Evolutionary conservation across 371 early-diverging fungal genomes (phyloP), one percentile per base, ranked within the genome.

Genomic region (Mucor mucedo): DNA sequence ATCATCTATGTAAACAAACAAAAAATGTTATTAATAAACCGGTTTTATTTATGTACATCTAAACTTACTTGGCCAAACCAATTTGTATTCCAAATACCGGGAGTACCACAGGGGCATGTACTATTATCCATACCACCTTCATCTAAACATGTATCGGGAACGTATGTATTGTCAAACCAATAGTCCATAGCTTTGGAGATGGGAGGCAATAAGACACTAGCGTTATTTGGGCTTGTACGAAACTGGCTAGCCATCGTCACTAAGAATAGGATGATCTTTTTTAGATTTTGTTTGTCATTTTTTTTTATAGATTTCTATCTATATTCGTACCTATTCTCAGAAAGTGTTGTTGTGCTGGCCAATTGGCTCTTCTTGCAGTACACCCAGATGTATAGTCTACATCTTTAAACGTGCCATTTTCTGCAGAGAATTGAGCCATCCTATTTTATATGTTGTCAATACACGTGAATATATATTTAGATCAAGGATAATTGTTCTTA

Each of bases 71-170:
- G 72, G 27, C 58, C 72, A 63, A 62, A 72, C 72, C 72, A 72
- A 45, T 72, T 72, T 44, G 72, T 69, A n/a, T 69, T 72, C 72
- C 72, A 72, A 38, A 72, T 59, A 3, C 72, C 72, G 59, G 72
- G 72, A 35, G 72, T 72, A 29, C 63, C 72, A 60, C 72, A 72
- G 4, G 72, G 72, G 30, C 75, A 74, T 2, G 64, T 60, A 9
- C 58, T 62, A 39, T 70, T 70, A 16, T 60, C 52, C 47, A 68
- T 35, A n/a, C 71, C 75, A 21, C 71, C 75, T 54, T 59, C 44
- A 48, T 61, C 72, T 38, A 72, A 40, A 30, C 72, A 72, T 10
- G 65, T 54, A 66, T 69, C 63, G 3, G 69, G 65, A 16, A n/a
- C 28, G 45, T 69, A 72, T 10, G 62, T 62, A 42, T 69, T 59